Base-by-base conservation (phyloP, 2,329 filamentous ascomycete genomes). In the Leptosphaerulina australis region DNA sequence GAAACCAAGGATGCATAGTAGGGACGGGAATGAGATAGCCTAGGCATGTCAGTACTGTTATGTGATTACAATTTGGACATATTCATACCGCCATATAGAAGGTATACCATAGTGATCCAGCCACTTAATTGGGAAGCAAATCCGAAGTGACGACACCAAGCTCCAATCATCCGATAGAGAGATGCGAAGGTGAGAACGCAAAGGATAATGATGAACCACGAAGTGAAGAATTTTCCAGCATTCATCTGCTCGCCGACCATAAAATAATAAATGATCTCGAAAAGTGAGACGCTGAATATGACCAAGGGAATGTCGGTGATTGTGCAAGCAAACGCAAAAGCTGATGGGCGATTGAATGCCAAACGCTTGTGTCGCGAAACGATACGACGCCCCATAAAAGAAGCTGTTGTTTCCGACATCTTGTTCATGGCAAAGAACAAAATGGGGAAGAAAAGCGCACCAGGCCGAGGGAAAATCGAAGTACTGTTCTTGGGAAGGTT, bases 291-390 rank as follows among this genome's bases (percentile, higher is more conserved):
- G 24, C 15, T 39, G 36, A 29, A 39, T 12, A 28, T 10, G 6
- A 11, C 6, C 5, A 39, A 22, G 17, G 83, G 80, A 2, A 81
- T 72, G 53, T 83, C 79, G 8, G 76, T 74, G 14, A 74, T 20
- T 88, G 56, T 70, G 91, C 92, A 78, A 90, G 94, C 21, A 81
- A 74, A 58, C 91, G 79, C 4, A 81, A 76, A 63, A 88, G 90
- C 88, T 5, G 87, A 90, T 0, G 91, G 90, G 63, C 94, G 90
- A 64, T 95, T 94, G 17, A 96, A 79, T 14, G 90, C 90, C 66
- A 94, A 96, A 34, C 86, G 83, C 44, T 80, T 75, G 60, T 96
- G 91, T 68, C 96, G 96, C 63, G 95, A 90, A 45, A 96, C 86
- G 61, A 96, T 92, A 1, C 88, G 88, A 20, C 85, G 78, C 18